Evolutionary conservation across 192 early-diverging fungal genomes (phyloP).

Genomic region (Coemansia sp.): DNA sequence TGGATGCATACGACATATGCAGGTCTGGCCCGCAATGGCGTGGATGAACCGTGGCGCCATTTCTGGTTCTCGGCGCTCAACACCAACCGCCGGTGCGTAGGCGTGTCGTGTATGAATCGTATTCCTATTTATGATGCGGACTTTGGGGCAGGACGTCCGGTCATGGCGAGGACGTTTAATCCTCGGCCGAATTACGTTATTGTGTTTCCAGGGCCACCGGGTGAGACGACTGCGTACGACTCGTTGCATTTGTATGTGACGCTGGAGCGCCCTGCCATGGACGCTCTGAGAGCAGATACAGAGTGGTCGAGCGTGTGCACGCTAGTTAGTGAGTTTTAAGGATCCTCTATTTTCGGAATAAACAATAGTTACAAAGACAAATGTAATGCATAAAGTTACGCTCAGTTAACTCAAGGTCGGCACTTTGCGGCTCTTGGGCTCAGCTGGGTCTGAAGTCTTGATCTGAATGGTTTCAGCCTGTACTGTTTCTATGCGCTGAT

Average conservation of each 20-base stretch:
- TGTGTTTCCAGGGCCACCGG: slow-evolving; percentile 46
- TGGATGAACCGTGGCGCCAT: slow-evolving; percentile 39
- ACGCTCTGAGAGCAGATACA: slow-evolving; percentile 26
- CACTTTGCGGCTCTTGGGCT: not conserved
- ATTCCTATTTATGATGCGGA: slow-evolving; percentile 47
- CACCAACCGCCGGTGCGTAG: slow-evolving; percentile 26
- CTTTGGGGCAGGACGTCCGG: slow-evolving; percentile 37
- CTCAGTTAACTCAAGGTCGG: not conserved
- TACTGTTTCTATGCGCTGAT: not conserved
- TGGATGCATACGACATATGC: slow-evolving; percentile 35
- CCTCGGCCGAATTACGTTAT: slow-evolving; percentile 46
- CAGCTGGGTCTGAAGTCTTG: not conserved
- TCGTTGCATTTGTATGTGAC: slow-evolving; percentile 45
- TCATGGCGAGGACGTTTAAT: slow-evolving; percentile 44
- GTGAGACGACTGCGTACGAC: not conserved
- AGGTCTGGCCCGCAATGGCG: slow-evolving; percentile 11
- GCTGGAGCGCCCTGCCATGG: slow-evolving; percentile 35
- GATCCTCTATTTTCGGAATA: not conserved
- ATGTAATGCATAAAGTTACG: too few species aligned
- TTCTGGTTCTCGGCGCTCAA: slow-evolving; percentile 48
- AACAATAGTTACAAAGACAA: too few species aligned
- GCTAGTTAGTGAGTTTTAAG: slow-evolving; percentile 26
- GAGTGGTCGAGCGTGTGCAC: slow-evolving; percentile 28
- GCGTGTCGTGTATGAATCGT: slow-evolving; percentile 46
- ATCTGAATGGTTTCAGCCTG: not conserved